Evolutionary conservation across 2,329 filamentous ascomycete genomes (phyloP).

Genomic region (Colletotrichum spaethianum): DNA sequence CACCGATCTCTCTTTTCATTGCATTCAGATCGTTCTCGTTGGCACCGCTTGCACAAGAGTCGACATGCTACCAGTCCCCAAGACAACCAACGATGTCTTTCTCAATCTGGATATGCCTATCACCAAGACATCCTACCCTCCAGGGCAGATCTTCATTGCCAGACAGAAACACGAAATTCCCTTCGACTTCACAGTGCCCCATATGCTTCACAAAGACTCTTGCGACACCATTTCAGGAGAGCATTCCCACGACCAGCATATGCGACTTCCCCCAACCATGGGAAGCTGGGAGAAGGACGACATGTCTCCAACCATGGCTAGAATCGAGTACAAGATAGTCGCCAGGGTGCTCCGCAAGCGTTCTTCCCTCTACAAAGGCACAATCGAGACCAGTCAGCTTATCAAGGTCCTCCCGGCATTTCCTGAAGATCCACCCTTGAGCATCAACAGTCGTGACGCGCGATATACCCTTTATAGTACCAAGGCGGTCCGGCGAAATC

Average conservation of each 20-base stretch:
- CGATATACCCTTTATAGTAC: slow-evolving; percentile 64
- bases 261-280: slow-evolving; percentile 68
- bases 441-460: slow-evolving; percentile 61
- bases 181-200: slow-evolving; percentile 71
- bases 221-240: slow-evolving; percentile 64
- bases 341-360: slow-evolving; percentile 56
- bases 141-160: slow-evolving; percentile 60
- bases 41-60: slow-evolving; percentile 65
- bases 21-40: slow-evolving; percentile 66
- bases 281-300: slow-evolving; percentile 68
- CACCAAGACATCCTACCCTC: slow-evolving; percentile 60
- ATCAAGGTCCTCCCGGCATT: slow-evolving; percentile 67
- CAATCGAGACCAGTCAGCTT: slow-evolving; percentile 58
- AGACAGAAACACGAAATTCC: slow-evolving; percentile 65
- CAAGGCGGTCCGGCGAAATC: slow-evolving; percentile 67
- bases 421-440: slow-evolving; percentile 65
- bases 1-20: slow-evolving; percentile 63
- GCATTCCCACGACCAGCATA: slow-evolving; percentile 65
- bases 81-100: slow-evolving; percentile 65
- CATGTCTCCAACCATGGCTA: slow-evolving; percentile 67
- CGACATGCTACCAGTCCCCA: slow-evolving; percentile 64
- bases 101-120: slow-evolving; percentile 71
- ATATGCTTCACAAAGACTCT: slow-evolving; percentile 68
- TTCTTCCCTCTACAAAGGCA: slow-evolving; percentile 44
- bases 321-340: slow-evolving; percentile 66